phyloP scores from a whole-genome alignment of 805 yeast species.

The Wickerhamomyces canadensis region DNA sequence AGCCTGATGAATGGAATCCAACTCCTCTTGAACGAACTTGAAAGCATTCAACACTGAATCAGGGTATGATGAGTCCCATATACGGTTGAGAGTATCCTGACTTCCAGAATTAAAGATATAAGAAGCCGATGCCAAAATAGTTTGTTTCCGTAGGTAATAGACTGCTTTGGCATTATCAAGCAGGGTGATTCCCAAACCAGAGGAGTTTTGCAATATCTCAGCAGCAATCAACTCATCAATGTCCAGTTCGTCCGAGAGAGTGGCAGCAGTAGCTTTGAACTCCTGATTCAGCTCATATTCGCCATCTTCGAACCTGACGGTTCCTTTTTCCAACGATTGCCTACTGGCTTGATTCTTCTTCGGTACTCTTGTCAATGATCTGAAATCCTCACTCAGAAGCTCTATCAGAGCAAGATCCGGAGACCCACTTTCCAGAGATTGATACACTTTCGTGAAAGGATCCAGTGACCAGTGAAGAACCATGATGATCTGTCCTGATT shows the following conservation, averaged over 20 bases:
- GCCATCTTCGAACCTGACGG: constrained; percentile 46
- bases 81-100: constrained; percentile 21
- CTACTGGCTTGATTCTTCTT: constrained; percentile 43
- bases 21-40: constrained; percentile 48
- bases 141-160: constrained; percentile 65
- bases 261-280: constrained; percentile 55
- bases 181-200: constrained; percentile 39
- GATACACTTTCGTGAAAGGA: constrained; percentile 15
- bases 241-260: constrained; percentile 57
- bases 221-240: constrained; percentile 77
- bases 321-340: constrained; percentile 39
- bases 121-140: constrained; percentile 61
- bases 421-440: constrained; percentile 12
- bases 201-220: constrained; percentile 52
- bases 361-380: constrained; percentile 35
- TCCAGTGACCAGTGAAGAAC: constrained; percentile 17
- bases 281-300: constrained; percentile 57
- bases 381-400: constrained; percentile 40
- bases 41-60: constrained; percentile 49
- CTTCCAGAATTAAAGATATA: constrained; percentile 28
- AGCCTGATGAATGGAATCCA: constrained; percentile 47
- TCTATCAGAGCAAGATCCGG: constrained; percentile 10
- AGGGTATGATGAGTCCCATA: constrained; percentile 26
- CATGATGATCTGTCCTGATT: constrained; percentile 6
- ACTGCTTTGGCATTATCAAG: constrained; percentile 61